Percentiles rank a stretch among this genome's conserved stretches.
Evolutionary conservation across 805 yeast species (phyloP).

Genomic region (Kuraishia ogatae): DNA sequence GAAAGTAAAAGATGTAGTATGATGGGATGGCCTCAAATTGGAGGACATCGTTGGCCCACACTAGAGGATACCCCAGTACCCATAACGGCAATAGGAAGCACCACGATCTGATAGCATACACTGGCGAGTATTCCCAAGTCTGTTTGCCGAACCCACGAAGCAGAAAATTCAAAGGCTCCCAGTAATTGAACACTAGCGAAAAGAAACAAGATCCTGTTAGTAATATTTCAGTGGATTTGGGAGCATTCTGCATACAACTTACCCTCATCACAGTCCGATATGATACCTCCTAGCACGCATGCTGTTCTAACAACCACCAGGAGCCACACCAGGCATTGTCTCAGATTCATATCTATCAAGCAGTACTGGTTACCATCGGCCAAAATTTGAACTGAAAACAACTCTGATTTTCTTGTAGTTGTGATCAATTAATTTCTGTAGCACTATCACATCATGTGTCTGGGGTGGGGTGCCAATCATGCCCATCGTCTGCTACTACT

Average conservation of each 20-base stretch:
- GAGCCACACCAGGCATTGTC: not conserved
- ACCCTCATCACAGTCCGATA: slow-evolving; percentile 88
- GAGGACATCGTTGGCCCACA: not conserved
- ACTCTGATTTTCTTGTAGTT: not conserved
- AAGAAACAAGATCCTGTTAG: not conserved
- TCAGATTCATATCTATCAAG: not conserved
- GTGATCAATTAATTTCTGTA: not conserved
- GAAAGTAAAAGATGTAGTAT: slow-evolving; percentile 37
- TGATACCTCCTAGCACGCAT: slow-evolving; percentile 50
- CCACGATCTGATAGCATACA: slow-evolving; percentile 81
- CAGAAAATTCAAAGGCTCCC: slow-evolving; percentile 85
- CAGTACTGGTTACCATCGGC: not conserved
- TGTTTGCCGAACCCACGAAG: slow-evolving; percentile 82
- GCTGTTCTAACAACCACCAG: slow-evolving; percentile 19
- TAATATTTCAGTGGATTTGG: not conserved
- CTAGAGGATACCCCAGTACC: not conserved
- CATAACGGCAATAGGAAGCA: slow-evolving; percentile 51
- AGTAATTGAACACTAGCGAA: slow-evolving; percentile 71
- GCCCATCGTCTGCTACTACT: not conserved
- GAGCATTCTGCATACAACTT: not conserved
- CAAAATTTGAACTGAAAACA: not conserved
- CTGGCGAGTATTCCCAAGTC: slow-evolving; percentile 96
- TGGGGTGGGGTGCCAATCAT: not conserved
- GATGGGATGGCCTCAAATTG: slow-evolving; percentile 5
- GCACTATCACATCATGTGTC: not conserved